Evolutionary conservation across 805 yeast species (phyloP).

Genomic region (Brettanomyces nanus): DNA sequence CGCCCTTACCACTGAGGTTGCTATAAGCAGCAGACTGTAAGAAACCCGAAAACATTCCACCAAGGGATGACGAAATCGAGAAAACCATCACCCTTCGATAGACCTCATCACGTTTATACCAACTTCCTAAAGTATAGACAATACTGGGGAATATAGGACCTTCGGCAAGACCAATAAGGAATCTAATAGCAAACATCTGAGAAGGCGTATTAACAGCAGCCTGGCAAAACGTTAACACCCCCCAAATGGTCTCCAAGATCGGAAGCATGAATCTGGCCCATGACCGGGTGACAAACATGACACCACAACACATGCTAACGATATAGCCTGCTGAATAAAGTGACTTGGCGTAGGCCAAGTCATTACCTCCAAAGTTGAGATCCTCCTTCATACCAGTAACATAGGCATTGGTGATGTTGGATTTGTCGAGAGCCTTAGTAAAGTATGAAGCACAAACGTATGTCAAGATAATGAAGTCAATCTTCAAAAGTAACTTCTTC

Average conservation of each 20-base stretch:
- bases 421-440: conserved; percentile 37
- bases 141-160: conserved; percentile 59
- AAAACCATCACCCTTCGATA: conserved; percentile 40
- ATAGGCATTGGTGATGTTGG: conserved; percentile 55
- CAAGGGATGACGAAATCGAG: conserved; percentile 36
- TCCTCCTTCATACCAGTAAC: conserved; percentile 57
- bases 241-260: conserved; percentile 56
- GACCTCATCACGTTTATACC: conserved; percentile 49
- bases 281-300: conserved; percentile 37
- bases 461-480: conserved; percentile 48
- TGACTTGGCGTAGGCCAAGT: conserved; percentile 50
- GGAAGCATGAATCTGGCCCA: conserved; percentile 34
- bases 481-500: conserved; percentile 38
- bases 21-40: conserved; percentile 34
- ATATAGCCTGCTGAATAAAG: conserved; percentile 35
- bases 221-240: conserved; percentile 51
- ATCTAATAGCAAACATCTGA: conserved; percentile 53
- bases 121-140: conserved; percentile 50
- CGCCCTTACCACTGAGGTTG: conserved; percentile 20
- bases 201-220: conserved; percentile 41
- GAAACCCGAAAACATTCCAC: conserved; percentile 49
- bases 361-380: conserved; percentile 52
- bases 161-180: conserved; percentile 63
- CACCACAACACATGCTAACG: conserved; percentile 33
- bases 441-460: conserved; percentile 57